Evolutionary conservation across 78 protist species (phyloP).

Genomic region (Paulinella micropora): DNA sequence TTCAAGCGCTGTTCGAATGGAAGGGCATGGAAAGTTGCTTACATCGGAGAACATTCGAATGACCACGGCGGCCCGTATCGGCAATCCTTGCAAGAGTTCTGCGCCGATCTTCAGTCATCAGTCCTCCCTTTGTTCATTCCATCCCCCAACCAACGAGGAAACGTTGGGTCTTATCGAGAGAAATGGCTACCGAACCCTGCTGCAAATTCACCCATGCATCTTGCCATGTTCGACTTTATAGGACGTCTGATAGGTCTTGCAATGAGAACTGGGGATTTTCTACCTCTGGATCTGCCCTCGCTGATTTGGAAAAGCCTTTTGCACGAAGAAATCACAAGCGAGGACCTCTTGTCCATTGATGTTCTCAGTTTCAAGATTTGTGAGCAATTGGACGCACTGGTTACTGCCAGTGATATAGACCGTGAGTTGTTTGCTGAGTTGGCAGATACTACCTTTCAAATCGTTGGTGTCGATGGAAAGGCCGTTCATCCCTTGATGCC

Average conservation of each 20-base stretch:
- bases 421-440: not conserved
- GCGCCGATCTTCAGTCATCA: slow-evolving; percentile 27
- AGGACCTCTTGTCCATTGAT: not conserved
- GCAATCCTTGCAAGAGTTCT: slow-evolving; percentile 7
- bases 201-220: not conserved
- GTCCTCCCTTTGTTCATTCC: slow-evolving; percentile 18
- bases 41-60: slow-evolving; percentile 27
- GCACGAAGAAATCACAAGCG: not conserved
- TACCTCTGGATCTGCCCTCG: slow-evolving; percentile 31
- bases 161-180: slow-evolving; percentile 32
- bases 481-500: not conserved
- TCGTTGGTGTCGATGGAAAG: not conserved
- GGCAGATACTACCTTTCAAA: not conserved
- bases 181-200: slow-evolving; percentile 30
- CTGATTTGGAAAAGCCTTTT: slow-evolving; percentile 40
- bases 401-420: not conserved
- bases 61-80: slow-evolving; percentile 46
- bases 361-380: not conserved
- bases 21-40: too few species aligned
- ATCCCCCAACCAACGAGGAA: slow-evolving; percentile 26
- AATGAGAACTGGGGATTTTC: not conserved
- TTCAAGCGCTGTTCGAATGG: too few species aligned
- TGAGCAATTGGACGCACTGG: not conserved
- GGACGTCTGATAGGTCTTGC: slow-evolving; percentile 36
- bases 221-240: slow-evolving; percentile 19